Base-by-base conservation (phyloP, 2,329 filamentous ascomycete genomes). In the Diplodia intermedia region DNA sequence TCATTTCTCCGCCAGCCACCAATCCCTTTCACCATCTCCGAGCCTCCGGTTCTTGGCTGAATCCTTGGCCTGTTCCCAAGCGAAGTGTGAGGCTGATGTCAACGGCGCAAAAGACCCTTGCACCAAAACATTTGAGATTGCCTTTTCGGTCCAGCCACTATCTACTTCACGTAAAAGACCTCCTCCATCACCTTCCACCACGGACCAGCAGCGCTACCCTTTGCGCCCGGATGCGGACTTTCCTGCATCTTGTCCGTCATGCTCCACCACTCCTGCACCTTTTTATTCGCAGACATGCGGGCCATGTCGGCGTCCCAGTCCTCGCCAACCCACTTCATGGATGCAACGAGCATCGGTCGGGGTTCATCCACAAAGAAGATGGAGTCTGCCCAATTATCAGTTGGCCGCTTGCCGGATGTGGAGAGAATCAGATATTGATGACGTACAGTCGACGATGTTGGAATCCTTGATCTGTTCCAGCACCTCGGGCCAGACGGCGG, bases 231-330 rank as follows among this genome's bases (percentile, higher is more conserved):
- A 1, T 90, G 86, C 36, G 90, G 75, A 7, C 73, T 78, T 70
- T 82, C 89, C 80, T 94, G 91, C 83, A 89, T 92, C 15, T 83
- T 82, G 77, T 94, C 91, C 61, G 91, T 94, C 88, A 94, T 90
- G 68, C 82, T 82, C 91, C 91, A 94, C 92, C 91, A 94, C 77
- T 91, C 88, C 67, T 87, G 85, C 40, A 94, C 90, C 74, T 89
- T 89, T 0, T 87, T 85, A 72, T 93, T 92, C 68, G 87, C 87
- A 1, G 85, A 84, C 91, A 94, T 93, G 70, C 83, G 84, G 77
- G 87, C 85, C 92, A 94, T 94, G 75, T 94, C 91, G 11, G 83
- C 89, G 2, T 86, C 88, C 69, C 87, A 93, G 71, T 92, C 86
- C 69, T 86, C 86, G 0, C 92, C 91, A n/a, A 90, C 83, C 73